Evolutionary conservation across 148 eudicot genomes (phyloP).

Genomic region (Hydrangea macrophylla): DNA sequence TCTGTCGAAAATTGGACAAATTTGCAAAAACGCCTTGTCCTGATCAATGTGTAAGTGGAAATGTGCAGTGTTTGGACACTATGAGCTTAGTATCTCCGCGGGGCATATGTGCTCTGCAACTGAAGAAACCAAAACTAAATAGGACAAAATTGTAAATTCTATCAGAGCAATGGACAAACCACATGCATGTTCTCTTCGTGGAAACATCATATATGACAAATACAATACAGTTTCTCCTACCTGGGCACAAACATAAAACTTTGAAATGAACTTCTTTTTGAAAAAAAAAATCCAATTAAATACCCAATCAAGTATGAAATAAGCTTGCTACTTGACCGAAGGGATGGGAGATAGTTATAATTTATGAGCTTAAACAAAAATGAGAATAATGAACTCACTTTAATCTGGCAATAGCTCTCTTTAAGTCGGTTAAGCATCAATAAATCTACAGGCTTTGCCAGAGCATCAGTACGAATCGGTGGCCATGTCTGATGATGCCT

Average conservation of each 20-base stretch:
- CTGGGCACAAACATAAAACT: neutral
- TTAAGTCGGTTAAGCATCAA: constrained; percentile 85
- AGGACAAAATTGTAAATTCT: neutral
- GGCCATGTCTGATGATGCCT: constrained; percentile 99
- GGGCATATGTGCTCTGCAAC: neutral
- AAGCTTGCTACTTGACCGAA: neutral
- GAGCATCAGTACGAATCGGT: constrained; percentile 85
- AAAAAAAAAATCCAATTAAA: neutral
- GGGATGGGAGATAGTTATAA: neutral
- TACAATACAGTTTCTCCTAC: neutral
- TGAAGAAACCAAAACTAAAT: neutral
- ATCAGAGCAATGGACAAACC: neutral
- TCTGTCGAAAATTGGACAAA: neutral
- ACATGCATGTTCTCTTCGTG: neutral
- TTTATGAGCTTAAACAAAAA: neutral
- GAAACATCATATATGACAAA: neutral
- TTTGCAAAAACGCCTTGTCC: neutral
- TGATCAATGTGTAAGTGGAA: neutral
- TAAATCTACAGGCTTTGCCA: constrained; percentile 79
- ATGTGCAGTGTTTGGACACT: neutral
- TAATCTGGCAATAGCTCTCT: constrained; percentile 82
- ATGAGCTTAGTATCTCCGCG: neutral
- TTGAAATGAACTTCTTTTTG: neutral
- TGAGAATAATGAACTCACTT: constrained; percentile 43
- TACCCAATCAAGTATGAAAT: too few species aligned